Conservation (phyloP, 257 asterid species). For the Craterostigma plantagineum region DNA sequence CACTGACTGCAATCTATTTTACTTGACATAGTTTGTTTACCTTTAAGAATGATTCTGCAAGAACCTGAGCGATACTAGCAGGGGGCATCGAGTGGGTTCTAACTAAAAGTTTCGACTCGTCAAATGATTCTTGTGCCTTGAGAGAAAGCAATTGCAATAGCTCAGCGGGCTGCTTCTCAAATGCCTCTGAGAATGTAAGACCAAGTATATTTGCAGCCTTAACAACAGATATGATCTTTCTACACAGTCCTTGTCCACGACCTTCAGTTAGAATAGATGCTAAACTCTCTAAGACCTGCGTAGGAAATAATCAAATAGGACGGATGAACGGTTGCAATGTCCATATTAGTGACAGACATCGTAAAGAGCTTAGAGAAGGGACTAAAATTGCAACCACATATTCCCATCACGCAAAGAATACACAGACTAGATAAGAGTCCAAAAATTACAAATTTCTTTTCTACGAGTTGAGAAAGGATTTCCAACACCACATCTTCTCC, state of each 20-base stretch:
- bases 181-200: conserved; percentile 81
- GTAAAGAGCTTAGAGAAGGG: neutral
- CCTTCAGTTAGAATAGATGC: conserved; percentile 45
- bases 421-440: too few relatives aligned
- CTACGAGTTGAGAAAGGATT: too few relatives aligned
- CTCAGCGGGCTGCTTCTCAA: conserved; percentile 85
- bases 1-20: neutral
- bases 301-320: conserved; percentile 8
- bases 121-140: conserved; percentile 94
- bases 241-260: conserved; percentile 69
- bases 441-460: too few relatives aligned
- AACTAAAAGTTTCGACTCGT: conserved; percentile 75
- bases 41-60: conserved; percentile 92
- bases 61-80: conserved; percentile 92
- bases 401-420: too few relatives aligned
- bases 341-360: neutral
- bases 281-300: conserved; percentile 65
- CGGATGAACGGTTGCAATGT: conserved; percentile 3
- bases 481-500: too few relatives aligned
- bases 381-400: too few relatives aligned
- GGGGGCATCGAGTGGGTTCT: conserved; percentile 81
- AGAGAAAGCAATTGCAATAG: conserved; percentile 82
- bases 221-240: conserved; percentile 68
- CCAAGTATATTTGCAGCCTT: conserved; percentile 85
- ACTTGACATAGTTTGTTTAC: conserved; percentile 14